Conservation (phyloP, 2,329 filamentous ascomycete species). For the Phialophora chinensis region DNA sequence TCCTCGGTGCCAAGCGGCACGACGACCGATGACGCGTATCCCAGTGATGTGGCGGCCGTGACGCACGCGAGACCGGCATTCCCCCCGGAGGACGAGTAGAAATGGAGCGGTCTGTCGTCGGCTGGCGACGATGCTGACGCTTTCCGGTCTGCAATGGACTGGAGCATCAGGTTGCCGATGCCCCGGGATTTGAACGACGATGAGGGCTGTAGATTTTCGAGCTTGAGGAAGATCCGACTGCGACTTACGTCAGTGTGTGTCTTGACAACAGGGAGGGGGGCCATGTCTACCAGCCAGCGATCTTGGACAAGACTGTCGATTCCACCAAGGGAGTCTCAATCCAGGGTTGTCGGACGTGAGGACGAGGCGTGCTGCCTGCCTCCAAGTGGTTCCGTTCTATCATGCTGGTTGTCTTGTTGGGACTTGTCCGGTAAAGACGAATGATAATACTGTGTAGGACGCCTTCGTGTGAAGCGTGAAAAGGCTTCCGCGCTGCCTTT, state of each 20-base stretch:
- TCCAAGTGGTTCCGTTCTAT: conserved; percentile 15
- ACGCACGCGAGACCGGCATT: conserved; percentile 86
- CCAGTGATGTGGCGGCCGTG: conserved; percentile 69
- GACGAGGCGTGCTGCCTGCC: conserved; percentile 11
- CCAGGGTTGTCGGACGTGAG: conserved; percentile 42
- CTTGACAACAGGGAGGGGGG: background rate
- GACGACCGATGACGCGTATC: conserved; percentile 74
- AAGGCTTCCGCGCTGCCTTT: background rate
- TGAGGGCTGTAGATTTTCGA: conserved; percentile 82
- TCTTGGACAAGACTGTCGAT: conserved; percentile 46
- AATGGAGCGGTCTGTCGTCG: conserved; percentile 61
- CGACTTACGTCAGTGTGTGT: background rate
- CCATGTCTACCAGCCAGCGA: conserved; percentile 47
- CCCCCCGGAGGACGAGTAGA: conserved; percentile 80
- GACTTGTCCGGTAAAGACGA: background rate
- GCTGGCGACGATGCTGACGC: conserved; percentile 54
- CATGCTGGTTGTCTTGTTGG: background rate
- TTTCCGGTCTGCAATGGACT: conserved; percentile 71
- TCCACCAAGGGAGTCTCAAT: conserved; percentile 50
- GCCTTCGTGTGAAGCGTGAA: background rate
- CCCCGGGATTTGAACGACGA: conserved; percentile 78
- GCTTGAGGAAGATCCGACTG: conserved; percentile 79
- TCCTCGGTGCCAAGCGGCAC: conserved; percentile 70
- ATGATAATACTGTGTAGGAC: background rate
- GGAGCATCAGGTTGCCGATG: conserved; percentile 48